phyloP scores from a whole-genome alignment of 1,284 basidiomycete species.

The Pisolithus thermaeus region DNA sequence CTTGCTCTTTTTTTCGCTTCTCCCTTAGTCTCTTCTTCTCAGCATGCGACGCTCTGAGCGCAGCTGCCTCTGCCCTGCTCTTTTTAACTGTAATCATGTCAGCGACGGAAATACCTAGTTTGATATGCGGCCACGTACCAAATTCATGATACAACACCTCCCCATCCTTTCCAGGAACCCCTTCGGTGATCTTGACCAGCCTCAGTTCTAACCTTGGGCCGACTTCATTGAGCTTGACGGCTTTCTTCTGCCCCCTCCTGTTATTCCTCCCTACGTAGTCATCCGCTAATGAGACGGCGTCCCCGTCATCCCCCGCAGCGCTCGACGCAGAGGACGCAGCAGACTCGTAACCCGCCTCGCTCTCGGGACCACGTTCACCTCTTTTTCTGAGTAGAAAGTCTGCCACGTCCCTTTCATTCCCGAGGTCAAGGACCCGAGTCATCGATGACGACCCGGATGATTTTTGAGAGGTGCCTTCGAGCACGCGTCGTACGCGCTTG shows the following conservation, averaged over 20 bases:
- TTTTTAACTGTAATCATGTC: constrained; percentile 62
- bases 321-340: constrained; percentile 72
- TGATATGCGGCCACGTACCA: constrained; percentile 44
- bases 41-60: constrained; percentile 68
- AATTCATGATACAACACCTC: constrained; percentile 90
- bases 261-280: constrained; percentile 96
- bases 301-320: constrained; percentile 77
- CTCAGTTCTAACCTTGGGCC: constrained; percentile 93
- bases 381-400: constrained; percentile 84
- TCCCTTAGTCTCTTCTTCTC: constrained; percentile 71
- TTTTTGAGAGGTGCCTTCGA: constrained; percentile 59
- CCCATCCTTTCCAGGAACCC: constrained; percentile 86
- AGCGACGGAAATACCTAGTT: constrained; percentile 1
- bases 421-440: constrained; percentile 69
- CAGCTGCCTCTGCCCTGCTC: constrained; percentile 63
- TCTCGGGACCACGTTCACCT: constrained; percentile 55
- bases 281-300: constrained; percentile 79
- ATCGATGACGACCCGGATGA: constrained; percentile 32
- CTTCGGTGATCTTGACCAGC: constrained; percentile 93
- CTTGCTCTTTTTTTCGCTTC: constrained; percentile 80
- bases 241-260: constrained; percentile 83
- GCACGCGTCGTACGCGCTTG: constrained; percentile 82
- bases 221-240: constrained; percentile 89
- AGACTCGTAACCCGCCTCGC: constrained; percentile 81
- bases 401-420: constrained; percentile 88